phyloP scores from a whole-genome alignment of 2,329 filamentous ascomycete species.

The Coniosporium tulheliwenetii region DNA sequence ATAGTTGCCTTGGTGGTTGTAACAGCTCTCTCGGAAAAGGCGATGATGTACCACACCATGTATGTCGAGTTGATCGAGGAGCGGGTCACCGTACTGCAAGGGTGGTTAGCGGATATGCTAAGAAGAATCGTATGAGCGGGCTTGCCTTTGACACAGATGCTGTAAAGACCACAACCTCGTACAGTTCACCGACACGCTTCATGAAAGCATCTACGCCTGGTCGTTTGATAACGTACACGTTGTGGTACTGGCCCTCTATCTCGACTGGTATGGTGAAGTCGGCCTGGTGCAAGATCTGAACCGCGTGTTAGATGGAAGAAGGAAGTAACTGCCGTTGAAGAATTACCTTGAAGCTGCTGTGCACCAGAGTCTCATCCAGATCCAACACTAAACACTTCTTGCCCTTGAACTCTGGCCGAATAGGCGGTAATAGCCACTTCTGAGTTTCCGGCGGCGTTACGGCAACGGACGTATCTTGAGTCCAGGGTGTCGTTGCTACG shows the following conservation, averaged over 20 bases:
- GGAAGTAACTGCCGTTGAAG: conserved; percentile 1
- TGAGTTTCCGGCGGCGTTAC: conserved; percentile 33
- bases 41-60: conserved; percentile 93
- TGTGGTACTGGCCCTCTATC: conserved; percentile 97
- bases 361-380: conserved; percentile 89
- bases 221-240: conserved; percentile 97
- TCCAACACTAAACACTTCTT: conserved; percentile 92
- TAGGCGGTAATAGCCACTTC: conserved; percentile 67
- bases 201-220: conserved; percentile 98
- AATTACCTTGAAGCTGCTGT: conserved; percentile 93
- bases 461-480: conserved; percentile 14
- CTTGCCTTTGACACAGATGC: conserved; percentile 90
- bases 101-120: conserved; percentile 2
- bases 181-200: conserved; percentile 94
- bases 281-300: conserved; percentile 85
- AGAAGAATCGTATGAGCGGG: conserved; percentile 1
- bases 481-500: conserved; percentile 5
- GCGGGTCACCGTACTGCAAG: conserved; percentile 75
- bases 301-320: conserved; percentile 3
- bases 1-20: conserved; percentile 98
- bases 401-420: conserved; percentile 63
- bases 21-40: conserved; percentile 94
- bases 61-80: conserved; percentile 92
- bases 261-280: conserved; percentile 98
- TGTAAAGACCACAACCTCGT: conserved; percentile 97